These are phyloP conservation scores for Parachaetomium inaequale DNA, from an alignment of 495 filamentous ascomycete genomes.

Conservation along the genomic window DNA sequence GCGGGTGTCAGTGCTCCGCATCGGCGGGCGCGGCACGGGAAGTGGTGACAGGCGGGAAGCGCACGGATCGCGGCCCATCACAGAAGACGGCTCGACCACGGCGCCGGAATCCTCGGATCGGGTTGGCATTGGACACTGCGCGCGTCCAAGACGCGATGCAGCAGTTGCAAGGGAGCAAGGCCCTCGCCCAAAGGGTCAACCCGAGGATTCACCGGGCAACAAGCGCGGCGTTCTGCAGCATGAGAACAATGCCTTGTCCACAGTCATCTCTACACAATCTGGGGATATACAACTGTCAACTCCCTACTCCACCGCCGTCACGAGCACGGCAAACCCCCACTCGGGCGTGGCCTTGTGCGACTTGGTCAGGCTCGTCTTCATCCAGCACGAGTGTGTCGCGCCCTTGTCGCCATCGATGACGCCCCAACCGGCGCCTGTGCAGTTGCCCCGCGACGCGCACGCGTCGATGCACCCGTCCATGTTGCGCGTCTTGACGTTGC, in stretches of 20 bases:
- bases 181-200: too few species aligned
- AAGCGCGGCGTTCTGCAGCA: too few species aligned
- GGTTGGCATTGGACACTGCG: background rate
- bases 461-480: slow-evolving; percentile 35
- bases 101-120: background rate
- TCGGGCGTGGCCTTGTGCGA: slow-evolving; percentile 44
- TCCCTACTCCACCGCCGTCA: too few species aligned
- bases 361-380: slow-evolving; percentile 53
- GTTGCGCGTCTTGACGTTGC: slow-evolving; percentile 23
- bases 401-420: slow-evolving; percentile 32
- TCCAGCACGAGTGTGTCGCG: slow-evolving; percentile 37
- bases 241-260: too few species aligned
- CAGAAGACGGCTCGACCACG: slow-evolving; percentile 6
- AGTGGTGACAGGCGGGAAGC: background rate
- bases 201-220: too few species aligned
- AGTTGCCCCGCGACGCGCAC: slow-evolving; percentile 29
- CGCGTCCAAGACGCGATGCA: background rate
- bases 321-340: slow-evolving; percentile 42
- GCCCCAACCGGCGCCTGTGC: slow-evolving; percentile 40
- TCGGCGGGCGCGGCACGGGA: slow-evolving; percentile 1
- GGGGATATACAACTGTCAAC: too few species aligned
- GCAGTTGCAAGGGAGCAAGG: background rate
- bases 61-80: slow-evolving; percentile 6
- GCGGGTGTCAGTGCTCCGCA: slow-evolving; percentile 7
- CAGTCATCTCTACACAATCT: too few species aligned